These are phyloP conservation scores for Rutstroemia sp. DNA, from an alignment of 2,329 filamentous ascomycete species.

Conservation along the genomic window DNA sequence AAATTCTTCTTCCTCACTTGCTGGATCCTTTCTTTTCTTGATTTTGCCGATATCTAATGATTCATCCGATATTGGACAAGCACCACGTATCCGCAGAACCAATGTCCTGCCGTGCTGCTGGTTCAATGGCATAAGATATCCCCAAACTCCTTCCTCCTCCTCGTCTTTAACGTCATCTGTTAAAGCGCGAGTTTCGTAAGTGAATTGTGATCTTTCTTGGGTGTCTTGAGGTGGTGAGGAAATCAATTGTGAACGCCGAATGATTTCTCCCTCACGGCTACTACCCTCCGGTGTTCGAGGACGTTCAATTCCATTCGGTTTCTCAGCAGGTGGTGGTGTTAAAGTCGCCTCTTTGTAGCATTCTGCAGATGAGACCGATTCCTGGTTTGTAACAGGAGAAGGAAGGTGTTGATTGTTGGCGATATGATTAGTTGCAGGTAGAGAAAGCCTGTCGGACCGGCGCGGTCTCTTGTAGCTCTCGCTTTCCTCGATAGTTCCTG, in stretches of 20 bases:
- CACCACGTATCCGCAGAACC: constrained; percentile 67
- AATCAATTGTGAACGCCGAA: too few relatives aligned
- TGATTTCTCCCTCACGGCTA: too few relatives aligned
- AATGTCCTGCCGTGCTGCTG: constrained; percentile 59
- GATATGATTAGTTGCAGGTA: constrained; percentile 48
- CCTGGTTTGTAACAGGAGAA: constrained; percentile 68
- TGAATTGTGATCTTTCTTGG: constrained; percentile 69
- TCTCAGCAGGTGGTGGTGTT: constrained; percentile 61
- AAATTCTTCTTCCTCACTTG: constrained; percentile 51
- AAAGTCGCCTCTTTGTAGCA: constrained; percentile 61
- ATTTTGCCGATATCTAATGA: constrained; percentile 35
- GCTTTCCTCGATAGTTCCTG: constrained; percentile 20
- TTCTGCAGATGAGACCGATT: constrained; percentile 51
- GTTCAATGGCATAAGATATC: constrained; percentile 81
- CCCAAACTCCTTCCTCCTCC: constrained; percentile 73
- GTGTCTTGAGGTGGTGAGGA: constrained; percentile 54
- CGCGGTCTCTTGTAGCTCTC: constrained; percentile 68
- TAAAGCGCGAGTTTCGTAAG: constrained; percentile 63
- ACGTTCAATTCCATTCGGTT: constrained; percentile 44
- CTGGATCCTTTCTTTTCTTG: constrained; percentile 39
- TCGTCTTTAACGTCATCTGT: constrained; percentile 83
- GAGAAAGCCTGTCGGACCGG: constrained; percentile 63
- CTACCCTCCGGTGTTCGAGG: constrained; percentile 31
- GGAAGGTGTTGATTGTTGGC: constrained; percentile 64
- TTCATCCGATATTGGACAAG: constrained; percentile 55